Base-by-base conservation (phyloP, 1,139 yeast genomes). In the Debaryomyces sp. region DNA sequence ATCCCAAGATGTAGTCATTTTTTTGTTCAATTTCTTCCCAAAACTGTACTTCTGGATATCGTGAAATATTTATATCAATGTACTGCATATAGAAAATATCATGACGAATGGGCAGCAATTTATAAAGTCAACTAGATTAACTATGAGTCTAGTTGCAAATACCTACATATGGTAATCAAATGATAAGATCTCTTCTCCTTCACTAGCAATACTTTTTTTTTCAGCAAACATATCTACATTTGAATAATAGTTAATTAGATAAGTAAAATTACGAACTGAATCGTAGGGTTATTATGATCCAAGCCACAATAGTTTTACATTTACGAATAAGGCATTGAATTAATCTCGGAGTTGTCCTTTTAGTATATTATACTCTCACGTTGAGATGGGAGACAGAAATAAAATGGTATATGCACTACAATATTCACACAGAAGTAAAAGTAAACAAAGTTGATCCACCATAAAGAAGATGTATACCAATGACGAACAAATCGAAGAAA, bases 1-100 rank as follows among this genome's bases (percentile, higher is more conserved):
- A 40, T 75, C 80, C 86, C 86, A 82, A 18, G 74, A 62, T 12
- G 54, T 49, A 48, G 54, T 53, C 30, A 38, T 34, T 34, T n/a
- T 44, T 34, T 39, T 23, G 22, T n/a, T 13, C 10, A 27, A 10
- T 17, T 38, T 8, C 32, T 39, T 24, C 2, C 6, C 12, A 1
- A 17, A 23, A 12, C 18, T 37, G 5, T 24, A 17, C 12, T 12
- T 23, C 9, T 7, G n/a, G 10, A 22, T 17, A 24, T 8, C 23
- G 22, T 8, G 24, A 12, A 17, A 22, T 12, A 21, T 35, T 21
- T 37, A 37, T 37, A 37, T 13, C 13, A 9, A 8, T 6, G 8
- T 37, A 37, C 41, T 37, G 41, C 41, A 37, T 37, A 37, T 13
- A 37, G 21, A 12, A 7, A 35, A 17, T 18, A 21, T 35, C 38